These are phyloP conservation scores for Penicillium cinerascens DNA, from an alignment of 495 filamentous ascomycete species.

Conservation along the genomic window DNA sequence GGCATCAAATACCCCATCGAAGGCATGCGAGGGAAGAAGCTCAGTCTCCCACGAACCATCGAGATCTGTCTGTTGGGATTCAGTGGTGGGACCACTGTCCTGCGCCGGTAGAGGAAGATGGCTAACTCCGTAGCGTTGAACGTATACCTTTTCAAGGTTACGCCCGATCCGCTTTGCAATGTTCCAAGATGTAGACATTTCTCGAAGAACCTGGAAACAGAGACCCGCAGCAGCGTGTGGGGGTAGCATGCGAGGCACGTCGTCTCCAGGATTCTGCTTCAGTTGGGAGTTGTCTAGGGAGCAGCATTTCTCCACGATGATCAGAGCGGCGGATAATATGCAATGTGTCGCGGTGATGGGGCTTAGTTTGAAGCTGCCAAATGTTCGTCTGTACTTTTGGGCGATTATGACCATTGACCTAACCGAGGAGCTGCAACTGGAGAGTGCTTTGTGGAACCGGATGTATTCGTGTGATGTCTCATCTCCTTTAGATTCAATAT, in stretches of 20 bases:
- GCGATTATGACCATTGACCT: conserved; percentile 19
- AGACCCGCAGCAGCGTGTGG: conserved; percentile 16
- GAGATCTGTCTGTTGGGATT: neutral
- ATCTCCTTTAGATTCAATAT: neutral
- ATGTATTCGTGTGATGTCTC: neutral
- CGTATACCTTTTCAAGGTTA: conserved; percentile 23
- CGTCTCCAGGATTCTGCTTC: neutral
- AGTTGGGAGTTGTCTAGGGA: neutral
- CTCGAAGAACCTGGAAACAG: conserved; percentile 17
- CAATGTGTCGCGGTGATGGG: conserved; percentile 30
- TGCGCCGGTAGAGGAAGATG: conserved; percentile 7
- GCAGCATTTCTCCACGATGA: conserved; percentile 23
- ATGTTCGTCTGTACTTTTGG: conserved; percentile 27
- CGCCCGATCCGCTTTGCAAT: conserved; percentile 24
- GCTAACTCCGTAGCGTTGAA: conserved; percentile 12
- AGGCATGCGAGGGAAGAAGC: neutral
- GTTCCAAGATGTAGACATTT: conserved; percentile 27
- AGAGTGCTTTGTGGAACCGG: conserved; percentile 5
- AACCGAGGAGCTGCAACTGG: conserved; percentile 17
- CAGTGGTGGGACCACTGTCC: neutral
- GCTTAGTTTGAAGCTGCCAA: conserved; percentile 29
- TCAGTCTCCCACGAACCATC: neutral
- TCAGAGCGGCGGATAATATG: conserved; percentile 24
- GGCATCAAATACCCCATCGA: conserved; percentile 8
- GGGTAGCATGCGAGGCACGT: neutral